These are phyloP conservation scores for Fusarium falciforme DNA, from an alignment of 2,329 filamentous ascomycete genomes.

Conservation along the genomic window DNA sequence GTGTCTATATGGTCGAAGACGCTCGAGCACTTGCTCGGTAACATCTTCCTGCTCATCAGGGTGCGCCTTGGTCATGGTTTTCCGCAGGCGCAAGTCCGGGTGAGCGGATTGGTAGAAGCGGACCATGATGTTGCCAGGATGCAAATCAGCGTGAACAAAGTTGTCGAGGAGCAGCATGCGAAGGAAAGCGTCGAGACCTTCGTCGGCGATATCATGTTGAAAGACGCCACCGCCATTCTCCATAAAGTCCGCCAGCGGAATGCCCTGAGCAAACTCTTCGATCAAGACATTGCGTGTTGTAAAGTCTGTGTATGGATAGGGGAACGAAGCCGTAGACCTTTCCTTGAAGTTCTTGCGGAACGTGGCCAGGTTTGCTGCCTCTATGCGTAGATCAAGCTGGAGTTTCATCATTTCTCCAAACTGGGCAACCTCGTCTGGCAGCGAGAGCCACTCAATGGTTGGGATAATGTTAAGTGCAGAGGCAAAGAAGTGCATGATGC, in stretches of 20 bases:
- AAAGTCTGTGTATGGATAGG: constrained; percentile 91
- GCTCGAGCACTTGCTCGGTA: constrained; percentile 86
- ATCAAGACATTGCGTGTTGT: constrained; percentile 92
- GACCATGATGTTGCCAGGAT: constrained; percentile 99
- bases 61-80: constrained; percentile 47
- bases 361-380: constrained; percentile 87
- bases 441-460: constrained; percentile 95
- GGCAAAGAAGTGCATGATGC: constrained; percentile 95
- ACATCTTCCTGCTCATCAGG: constrained; percentile 74
- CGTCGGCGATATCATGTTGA: constrained; percentile 92
- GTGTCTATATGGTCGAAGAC: constrained; percentile 78
- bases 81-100: constrained; percentile 66
- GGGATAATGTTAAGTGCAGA: constrained; percentile 85
- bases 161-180: constrained; percentile 98
- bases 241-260: constrained; percentile 89
- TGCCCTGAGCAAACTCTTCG: constrained; percentile 95
- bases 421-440: constrained; percentile 92
- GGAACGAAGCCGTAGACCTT: constrained; percentile 94
- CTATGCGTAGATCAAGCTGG: constrained; percentile 95
- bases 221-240: constrained; percentile 93
- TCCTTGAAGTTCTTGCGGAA: constrained; percentile 93
- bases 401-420: constrained; percentile 99
- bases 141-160: constrained; percentile 95
- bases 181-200: constrained; percentile 94
- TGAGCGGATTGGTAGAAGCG: constrained; percentile 90